phyloP scores from a whole-genome alignment of 1,284 basidiomycete species.

The Ustilago hordei region DNA sequence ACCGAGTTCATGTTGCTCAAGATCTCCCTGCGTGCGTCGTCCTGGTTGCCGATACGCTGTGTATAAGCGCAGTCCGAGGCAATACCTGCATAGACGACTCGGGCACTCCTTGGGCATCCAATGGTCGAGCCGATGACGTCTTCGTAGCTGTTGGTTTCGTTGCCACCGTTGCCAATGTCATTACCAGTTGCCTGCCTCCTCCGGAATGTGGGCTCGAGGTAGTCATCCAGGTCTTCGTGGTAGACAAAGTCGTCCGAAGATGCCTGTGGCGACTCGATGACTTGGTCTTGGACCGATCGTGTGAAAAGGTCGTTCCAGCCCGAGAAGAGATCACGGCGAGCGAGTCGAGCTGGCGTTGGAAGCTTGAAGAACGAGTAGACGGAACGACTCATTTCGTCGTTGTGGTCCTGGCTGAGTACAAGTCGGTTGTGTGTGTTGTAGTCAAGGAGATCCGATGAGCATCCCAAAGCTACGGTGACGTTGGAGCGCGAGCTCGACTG shows the following conservation, averaged over 20 bases:
- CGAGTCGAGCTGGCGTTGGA: slow-evolving; percentile 37
- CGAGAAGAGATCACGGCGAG: slow-evolving; percentile 40
- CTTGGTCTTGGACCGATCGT: slow-evolving; percentile 16
- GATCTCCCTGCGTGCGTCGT: slow-evolving; percentile 77
- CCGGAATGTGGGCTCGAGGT: slow-evolving; percentile 41
- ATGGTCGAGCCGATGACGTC: slow-evolving; percentile 78
- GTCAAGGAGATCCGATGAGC: slow-evolving; percentile 48
- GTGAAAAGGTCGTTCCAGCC: slow-evolving; percentile 41
- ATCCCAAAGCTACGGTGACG: slow-evolving; percentile 30
- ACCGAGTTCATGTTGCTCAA: slow-evolving; percentile 81
- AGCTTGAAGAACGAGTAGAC: slow-evolving; percentile 60
- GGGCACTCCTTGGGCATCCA: slow-evolving; percentile 81
- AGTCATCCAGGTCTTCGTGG: slow-evolving; percentile 40
- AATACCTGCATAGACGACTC: slow-evolving; percentile 85
- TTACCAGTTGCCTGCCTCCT: slow-evolving; percentile 69
- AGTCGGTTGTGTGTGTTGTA: slow-evolving; percentile 58
- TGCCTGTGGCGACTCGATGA: slow-evolving; percentile 29
- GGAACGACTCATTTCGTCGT: slow-evolving; percentile 47
- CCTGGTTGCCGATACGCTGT: slow-evolving; percentile 37
- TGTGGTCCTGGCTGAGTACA: slow-evolving; percentile 47
- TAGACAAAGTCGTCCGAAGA: slow-evolving; percentile 35
- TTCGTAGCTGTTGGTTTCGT: slow-evolving; percentile 80
- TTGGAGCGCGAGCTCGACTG: slow-evolving; percentile 3
- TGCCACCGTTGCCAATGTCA: slow-evolving; percentile 82
- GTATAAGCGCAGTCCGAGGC: slow-evolving; percentile 87